phyloP scores from a whole-genome alignment of 1,139 yeast genomes.

The Suhomyces anneliseae region DNA sequence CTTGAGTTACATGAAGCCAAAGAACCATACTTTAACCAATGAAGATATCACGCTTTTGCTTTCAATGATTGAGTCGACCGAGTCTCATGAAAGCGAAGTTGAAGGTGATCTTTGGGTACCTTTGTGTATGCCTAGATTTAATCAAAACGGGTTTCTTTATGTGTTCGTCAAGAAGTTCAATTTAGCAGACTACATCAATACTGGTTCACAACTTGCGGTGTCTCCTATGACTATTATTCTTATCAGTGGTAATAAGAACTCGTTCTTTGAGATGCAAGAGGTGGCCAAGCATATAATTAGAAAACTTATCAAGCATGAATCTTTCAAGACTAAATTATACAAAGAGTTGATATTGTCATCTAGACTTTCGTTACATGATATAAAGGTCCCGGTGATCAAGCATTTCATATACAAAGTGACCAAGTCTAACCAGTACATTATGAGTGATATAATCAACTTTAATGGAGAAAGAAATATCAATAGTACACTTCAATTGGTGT shows the following conservation, averaged over 20 bases:
- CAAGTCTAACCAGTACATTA: constrained; percentile 34
- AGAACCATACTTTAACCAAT: constrained; percentile 32
- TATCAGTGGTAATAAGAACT: constrained; percentile 78
- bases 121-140: constrained; percentile 86
- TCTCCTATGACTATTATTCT: constrained; percentile 60
- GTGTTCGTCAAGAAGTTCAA: constrained; percentile 68
- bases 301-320: constrained; percentile 37
- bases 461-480: constrained; percentile 14
- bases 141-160: constrained; percentile 82
- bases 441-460: constrained; percentile 28
- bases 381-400: constrained; percentile 61
- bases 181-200: constrained; percentile 25
- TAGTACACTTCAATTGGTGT: constrained; percentile 27
- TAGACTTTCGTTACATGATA: constrained; percentile 35
- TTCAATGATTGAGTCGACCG: constrained; percentile 24
- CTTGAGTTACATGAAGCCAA: constrained; percentile 36
- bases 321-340: constrained; percentile 39
- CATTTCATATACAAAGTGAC: constrained; percentile 83
- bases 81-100: constrained; percentile 10
- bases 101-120: constrained; percentile 90
- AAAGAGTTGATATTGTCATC: constrained; percentile 25
- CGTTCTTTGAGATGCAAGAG: constrained; percentile 72
- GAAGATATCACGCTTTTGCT: constrained; percentile 35
- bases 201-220: constrained; percentile 10
- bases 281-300: constrained; percentile 55